Base-by-base conservation (phyloP, 1,284 basidiomycete genomes). In the Trichosporon sp. region DNA sequence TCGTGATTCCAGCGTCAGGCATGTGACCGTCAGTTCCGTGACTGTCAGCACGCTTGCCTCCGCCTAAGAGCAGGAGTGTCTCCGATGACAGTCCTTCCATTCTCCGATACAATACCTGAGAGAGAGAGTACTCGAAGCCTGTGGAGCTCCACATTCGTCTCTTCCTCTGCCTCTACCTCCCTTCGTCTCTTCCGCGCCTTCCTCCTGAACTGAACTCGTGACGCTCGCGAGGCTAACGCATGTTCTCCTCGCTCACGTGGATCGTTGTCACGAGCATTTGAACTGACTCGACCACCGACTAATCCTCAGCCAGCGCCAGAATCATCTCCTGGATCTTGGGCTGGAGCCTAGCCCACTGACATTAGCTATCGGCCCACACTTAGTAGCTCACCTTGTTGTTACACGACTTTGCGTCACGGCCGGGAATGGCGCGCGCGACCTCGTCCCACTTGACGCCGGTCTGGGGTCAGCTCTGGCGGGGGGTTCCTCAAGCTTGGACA, bases 321-420 rank as follows among this genome's bases (percentile, higher is more conserved):
- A 79, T 73, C 11, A 75, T 75, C 43, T 77, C 68, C 59, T 72
- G 35, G 67, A 79, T 75, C 74, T 79, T 78, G 48, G 48, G 67
- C 71, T 78, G 78, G 61, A 77, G 72, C 40, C 78, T 68, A 7
- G 69, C 26, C 78, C 78, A 78, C 78, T 78, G 63, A 19, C 51
- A 56, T 73, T 67, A 73, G 70, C 66, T 32, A 26, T 19, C 8
- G 16, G n/a, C 19, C 4, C 7, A n/a, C 8, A 5, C 43, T 11
- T 26, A 26, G 7, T 37, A 51, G 6, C 74, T 68, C 43, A 76
- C 78, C 73, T 79, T 78, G 72, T 79, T 78, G 4, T 65, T 67
- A 70, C 78, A 78, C 11, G 75, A 59, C 64, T 78, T 79, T 61
- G 65, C 71, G 68, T 76, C 76, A 43, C 78, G 66, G 1, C 76